These are phyloP conservation scores for Leishmania braziliensis DNA, from an alignment of 208 protist genomes.

Conservation along the genomic window DNA sequence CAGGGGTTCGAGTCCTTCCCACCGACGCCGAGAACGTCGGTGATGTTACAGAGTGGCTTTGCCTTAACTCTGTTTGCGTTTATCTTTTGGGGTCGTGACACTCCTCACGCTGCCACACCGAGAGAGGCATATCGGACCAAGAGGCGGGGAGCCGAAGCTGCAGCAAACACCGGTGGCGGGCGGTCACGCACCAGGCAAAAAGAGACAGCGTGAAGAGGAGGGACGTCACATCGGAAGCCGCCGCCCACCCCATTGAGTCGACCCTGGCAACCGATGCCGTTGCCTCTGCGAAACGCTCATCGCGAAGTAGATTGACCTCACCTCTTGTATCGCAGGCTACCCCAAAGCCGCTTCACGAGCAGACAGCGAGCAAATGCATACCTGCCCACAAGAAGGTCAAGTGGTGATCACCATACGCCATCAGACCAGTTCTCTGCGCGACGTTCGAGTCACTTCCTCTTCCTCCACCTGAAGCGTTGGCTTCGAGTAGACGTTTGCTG, in stretches of 20 bases:
- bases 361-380: neutral
- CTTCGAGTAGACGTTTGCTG: neutral
- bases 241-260: neutral
- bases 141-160: neutral
- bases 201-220: neutral
- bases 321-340: neutral
- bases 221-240: neutral
- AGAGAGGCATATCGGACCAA: too few species aligned
- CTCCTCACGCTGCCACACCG: neutral
- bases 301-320: too few species aligned
- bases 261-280: neutral
- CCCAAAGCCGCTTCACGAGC: neutral
- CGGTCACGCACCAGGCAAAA: neutral
- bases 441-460: neutral
- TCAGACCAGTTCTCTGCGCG: neutral
- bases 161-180: neutral
- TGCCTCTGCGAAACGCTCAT: neutral
- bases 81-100: constrained; percentile 42
- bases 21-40: constrained; percentile 49
- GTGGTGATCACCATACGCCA: neutral
- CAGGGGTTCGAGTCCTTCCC: constrained; percentile 72
- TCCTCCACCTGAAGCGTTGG: neutral
- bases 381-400: neutral
- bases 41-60: constrained; percentile 50
- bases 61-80: constrained; percentile 41